Conservation (phyloP, 305 asterid genomes). For the Ajuga reptans region DNA sequence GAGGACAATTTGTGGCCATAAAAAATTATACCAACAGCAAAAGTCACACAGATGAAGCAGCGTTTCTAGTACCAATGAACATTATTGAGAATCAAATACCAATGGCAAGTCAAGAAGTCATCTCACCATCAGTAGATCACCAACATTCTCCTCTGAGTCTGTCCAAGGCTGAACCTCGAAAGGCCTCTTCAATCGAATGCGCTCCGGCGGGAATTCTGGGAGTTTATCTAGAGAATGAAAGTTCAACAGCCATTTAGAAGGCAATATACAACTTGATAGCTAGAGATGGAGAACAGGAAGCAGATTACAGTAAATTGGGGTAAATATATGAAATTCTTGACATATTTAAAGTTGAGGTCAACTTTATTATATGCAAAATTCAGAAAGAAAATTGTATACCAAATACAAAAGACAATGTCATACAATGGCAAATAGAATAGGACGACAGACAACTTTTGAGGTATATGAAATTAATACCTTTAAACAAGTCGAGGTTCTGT, state of each 20-base stretch:
- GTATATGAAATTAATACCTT: constrained; percentile 36
- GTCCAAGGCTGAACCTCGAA: constrained; percentile 67
- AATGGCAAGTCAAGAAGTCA: constrained; percentile 1
- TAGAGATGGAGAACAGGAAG: constrained; percentile 19
- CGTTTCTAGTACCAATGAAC: not conserved
- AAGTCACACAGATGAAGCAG: not conserved
- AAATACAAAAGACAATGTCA: not conserved
- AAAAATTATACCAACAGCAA: not conserved
- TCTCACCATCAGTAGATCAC: constrained; percentile 84
- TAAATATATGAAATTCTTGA: constrained; percentile 1
- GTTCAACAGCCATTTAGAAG: constrained; percentile 19
- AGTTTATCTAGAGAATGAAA: constrained; percentile 52
- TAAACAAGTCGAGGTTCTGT: constrained; percentile 49
- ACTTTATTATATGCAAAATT: not conserved
- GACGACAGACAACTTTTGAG: not conserved
- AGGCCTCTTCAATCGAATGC: constrained; percentile 59
- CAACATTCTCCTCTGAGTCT: constrained; percentile 64
- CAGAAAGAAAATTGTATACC: not conserved
- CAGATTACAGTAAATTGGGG: constrained; percentile 1
- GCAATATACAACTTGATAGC: constrained; percentile 14
- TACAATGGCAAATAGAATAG: not conserved
- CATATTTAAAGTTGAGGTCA: not conserved
- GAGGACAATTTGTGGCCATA: not conserved
- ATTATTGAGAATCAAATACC: constrained; percentile 7
- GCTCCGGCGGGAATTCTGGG: constrained; percentile 62